These are phyloP conservation scores for Globisporangium alternatum DNA, from an alignment of 352 stramenopile genomes.

Conservation along the genomic window DNA sequence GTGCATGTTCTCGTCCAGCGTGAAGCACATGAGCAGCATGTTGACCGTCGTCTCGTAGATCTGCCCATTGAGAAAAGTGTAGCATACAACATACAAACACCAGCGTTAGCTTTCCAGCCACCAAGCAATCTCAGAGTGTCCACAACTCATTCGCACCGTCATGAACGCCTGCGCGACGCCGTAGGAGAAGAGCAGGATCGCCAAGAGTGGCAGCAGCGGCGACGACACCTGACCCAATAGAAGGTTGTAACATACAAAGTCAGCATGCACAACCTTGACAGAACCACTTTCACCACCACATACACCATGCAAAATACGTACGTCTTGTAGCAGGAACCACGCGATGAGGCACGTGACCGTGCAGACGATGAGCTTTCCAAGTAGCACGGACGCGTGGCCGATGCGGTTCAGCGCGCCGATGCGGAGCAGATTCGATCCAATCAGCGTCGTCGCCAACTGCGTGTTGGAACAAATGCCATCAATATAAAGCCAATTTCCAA, in stretches of 20 bases:
- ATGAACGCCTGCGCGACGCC: constrained; percentile 77
- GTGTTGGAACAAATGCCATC: neutral
- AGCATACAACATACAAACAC: neutral
- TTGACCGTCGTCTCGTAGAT: constrained; percentile 87
- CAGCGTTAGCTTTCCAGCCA: neutral
- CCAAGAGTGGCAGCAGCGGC: constrained; percentile 59
- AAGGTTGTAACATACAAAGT: neutral
- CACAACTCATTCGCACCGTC: constrained; percentile 40
- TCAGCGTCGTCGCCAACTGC: constrained; percentile 21
- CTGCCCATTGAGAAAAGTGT: constrained; percentile 16
- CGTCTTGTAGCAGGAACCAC: constrained; percentile 72
- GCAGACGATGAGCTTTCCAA: constrained; percentile 67
- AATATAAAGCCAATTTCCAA: neutral
- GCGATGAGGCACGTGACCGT: constrained; percentile 59
- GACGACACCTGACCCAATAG: constrained; percentile 36
- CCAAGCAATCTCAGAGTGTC: neutral
- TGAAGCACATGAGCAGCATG: constrained; percentile 84
- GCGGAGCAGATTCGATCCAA: constrained; percentile 30
- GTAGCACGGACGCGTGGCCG: constrained; percentile 30
- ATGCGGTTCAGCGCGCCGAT: constrained; percentile 30
- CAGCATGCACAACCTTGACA: neutral
- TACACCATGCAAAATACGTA: constrained; percentile 21
- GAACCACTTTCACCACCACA: neutral
- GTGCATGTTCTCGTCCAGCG: constrained; percentile 80
- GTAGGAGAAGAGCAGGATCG: constrained; percentile 73